Evolutionary conservation across 768 basidiomycete genomes (phyloP), one percentile per base, ranked within the genome.

Genomic region (Tylopilus vinaceipallidus): DNA sequence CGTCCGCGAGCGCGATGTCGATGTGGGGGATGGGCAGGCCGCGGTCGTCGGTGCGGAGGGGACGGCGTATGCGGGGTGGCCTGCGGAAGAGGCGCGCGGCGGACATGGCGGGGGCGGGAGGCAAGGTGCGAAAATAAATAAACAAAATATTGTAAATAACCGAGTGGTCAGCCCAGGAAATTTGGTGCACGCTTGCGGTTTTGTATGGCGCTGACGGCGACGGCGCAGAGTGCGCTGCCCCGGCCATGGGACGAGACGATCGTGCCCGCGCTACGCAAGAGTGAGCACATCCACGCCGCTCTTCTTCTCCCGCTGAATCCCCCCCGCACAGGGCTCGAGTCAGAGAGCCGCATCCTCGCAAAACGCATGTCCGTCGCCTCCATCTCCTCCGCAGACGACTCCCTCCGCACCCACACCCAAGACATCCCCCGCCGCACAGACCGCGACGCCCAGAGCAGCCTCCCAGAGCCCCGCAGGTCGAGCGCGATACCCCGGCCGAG

Each of bases 241-340:
- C n/a, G 27, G 42, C 76, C 81, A 32, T 91, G 88, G 88, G 89
- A 90, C 66, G 88, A 89, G 62, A 80, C 80, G 30, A 88, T 91
- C 48, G 90, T 91, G 26, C 90, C 89, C 47, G 77, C 86, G 34
- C 74, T 91, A 32, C 79, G 89, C 58, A 88, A 90, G 75, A 78
- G 88, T 91, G 73, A 61, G 79, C 44, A 22, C 47, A 14, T 48
- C 22, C 19, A 19, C 34, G n/a, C n/a, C n/a, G 22, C 4, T 36
- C 19, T n/a, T 23, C 27, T 32, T 23, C 14, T 13, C 17, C 23
- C 42, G 35, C 32, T 43, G 34, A 19, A 45, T 42, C 37, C 9
- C 47, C 38, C 14, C 34, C 19, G 6, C 26, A 34, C 60, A 93
- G 91, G 91, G 48, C 79, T 93, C 17, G 83, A 92, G 70, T 78